Conservation (phyloP, 768 basidiomycete genomes). For the Udeniomyces megalosporus region DNA sequence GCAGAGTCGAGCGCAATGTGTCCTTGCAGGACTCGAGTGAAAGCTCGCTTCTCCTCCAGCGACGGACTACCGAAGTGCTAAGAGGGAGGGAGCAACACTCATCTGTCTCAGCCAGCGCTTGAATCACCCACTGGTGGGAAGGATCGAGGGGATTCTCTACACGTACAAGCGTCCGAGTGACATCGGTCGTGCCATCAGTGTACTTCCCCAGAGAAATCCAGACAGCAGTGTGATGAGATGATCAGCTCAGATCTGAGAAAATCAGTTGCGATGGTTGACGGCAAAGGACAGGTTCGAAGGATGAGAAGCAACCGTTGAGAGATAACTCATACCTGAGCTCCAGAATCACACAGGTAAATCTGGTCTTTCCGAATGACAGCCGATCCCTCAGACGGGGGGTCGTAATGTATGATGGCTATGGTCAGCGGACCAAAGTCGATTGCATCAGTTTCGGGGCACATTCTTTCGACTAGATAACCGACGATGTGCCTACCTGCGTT, state of each 20-base stretch:
- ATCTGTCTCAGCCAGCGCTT: no score
- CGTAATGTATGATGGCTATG: slow-evolving; percentile 69
- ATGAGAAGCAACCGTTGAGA: background rate
- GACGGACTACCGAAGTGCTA: slow-evolving; percentile 69
- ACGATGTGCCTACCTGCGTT: background rate
- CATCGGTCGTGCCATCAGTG: slow-evolving; percentile 87
- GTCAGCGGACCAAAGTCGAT: no score
- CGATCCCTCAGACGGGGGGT: slow-evolving; percentile 55
- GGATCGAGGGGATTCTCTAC: no score
- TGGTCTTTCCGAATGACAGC: slow-evolving; percentile 55
- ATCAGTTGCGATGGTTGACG: no score
- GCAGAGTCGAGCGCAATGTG: slow-evolving; percentile 90
- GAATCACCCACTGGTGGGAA: no score
- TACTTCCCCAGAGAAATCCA: no score
- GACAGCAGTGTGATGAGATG: no score
- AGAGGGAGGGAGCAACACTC: slow-evolving; percentile 25
- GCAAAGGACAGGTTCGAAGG: background rate
- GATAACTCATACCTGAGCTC: slow-evolving; percentile 38
- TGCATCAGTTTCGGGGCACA: no score
- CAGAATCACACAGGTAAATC: slow-evolving; percentile 73
- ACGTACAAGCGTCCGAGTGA: slow-evolving; percentile 55
- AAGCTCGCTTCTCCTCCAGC: slow-evolving; percentile 68
- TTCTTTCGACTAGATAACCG: background rate
- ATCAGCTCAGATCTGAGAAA: no score
- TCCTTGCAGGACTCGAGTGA: slow-evolving; percentile 86